These are phyloP conservation scores for Penicillium goetzii DNA, from an alignment of 495 filamentous ascomycete species.

Conservation along the genomic window DNA sequence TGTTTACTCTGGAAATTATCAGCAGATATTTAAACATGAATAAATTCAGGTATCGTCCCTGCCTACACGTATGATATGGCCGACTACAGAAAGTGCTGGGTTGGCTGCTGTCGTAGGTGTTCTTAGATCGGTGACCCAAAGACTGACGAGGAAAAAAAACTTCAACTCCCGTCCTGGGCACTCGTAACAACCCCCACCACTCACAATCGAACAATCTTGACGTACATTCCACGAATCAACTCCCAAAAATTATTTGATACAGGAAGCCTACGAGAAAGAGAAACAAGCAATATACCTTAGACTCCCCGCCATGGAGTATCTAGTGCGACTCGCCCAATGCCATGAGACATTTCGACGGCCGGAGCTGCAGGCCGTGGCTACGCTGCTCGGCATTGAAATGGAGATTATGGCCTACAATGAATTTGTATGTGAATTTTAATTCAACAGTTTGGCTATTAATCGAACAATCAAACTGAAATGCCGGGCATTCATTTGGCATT, in stretches of 20 bases:
- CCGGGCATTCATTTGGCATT: background rate
- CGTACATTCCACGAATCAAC: background rate
- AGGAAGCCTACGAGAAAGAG: background rate
- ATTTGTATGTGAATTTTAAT: slow-evolving; percentile 57
- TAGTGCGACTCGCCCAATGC: slow-evolving; percentile 86
- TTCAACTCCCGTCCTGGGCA: slow-evolving; percentile 22
- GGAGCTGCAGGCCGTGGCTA: slow-evolving; percentile 83
- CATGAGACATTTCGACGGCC: slow-evolving; percentile 88
- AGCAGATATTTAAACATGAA: background rate
- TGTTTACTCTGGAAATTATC: background rate
- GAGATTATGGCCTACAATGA: slow-evolving; percentile 72
- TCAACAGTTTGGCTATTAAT: background rate
- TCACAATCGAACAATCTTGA: background rate
- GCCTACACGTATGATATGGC: background rate
- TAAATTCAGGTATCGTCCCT: background rate
- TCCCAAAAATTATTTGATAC: background rate
- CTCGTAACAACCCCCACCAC: slow-evolving; percentile 25
- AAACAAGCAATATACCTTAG: background rate
- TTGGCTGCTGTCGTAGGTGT: background rate
- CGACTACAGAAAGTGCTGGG: background rate
- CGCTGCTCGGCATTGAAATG: slow-evolving; percentile 66
- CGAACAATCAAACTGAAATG: background rate
- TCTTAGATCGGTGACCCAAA: slow-evolving; percentile 8
- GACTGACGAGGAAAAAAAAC: slow-evolving; percentile 17
- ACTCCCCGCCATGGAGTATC: slow-evolving; percentile 64